Conservation (phyloP, 495 filamentous ascomycete genomes). For the Entonaema liquescens region DNA sequence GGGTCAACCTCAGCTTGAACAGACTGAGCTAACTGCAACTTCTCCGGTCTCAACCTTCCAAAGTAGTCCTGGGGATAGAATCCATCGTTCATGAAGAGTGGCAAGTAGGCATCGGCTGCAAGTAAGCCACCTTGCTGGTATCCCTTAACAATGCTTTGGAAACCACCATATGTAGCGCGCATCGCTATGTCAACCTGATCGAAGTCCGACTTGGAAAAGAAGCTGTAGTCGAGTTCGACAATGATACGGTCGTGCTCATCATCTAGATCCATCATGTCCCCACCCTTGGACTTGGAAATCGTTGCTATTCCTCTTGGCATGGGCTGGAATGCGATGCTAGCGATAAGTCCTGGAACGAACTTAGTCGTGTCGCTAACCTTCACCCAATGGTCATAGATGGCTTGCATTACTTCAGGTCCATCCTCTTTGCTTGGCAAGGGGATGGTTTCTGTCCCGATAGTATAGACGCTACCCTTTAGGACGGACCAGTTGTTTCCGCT, state of each 20-base stretch:
- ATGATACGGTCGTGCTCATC: slow-evolving; percentile 63
- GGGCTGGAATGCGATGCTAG: slow-evolving; percentile 65
- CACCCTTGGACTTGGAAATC: slow-evolving; percentile 58
- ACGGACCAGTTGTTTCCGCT: slow-evolving; percentile 52
- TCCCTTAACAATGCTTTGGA: slow-evolving; percentile 52
- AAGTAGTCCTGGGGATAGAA: slow-evolving; percentile 68
- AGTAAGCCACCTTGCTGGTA: slow-evolving; percentile 45
- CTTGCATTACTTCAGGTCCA: slow-evolving; percentile 53
- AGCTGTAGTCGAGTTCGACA: slow-evolving; percentile 66
- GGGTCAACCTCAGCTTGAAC: slow-evolving; percentile 64
- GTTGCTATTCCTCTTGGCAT: slow-evolving; percentile 60
- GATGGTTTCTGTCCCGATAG: slow-evolving; percentile 66
- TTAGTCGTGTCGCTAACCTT: slow-evolving; percentile 52
- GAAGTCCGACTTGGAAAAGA: slow-evolving; percentile 54
- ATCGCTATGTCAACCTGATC: slow-evolving; percentile 59
- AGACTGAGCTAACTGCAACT: slow-evolving; percentile 50
- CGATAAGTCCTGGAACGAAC: slow-evolving; percentile 58
- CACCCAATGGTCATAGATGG: slow-evolving; percentile 63
- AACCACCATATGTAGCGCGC: slow-evolving; percentile 52
- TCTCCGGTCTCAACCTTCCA: slow-evolving; percentile 59
- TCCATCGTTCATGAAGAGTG: slow-evolving; percentile 69
- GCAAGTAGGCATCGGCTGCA: slow-evolving; percentile 61
- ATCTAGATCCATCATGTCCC: slow-evolving; percentile 63
- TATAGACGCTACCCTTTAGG: slow-evolving; percentile 57
- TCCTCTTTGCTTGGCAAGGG: slow-evolving; percentile 55